phyloP scores from a whole-genome alignment of 106 monocot genomes.

The Posidonia australis region DNA sequence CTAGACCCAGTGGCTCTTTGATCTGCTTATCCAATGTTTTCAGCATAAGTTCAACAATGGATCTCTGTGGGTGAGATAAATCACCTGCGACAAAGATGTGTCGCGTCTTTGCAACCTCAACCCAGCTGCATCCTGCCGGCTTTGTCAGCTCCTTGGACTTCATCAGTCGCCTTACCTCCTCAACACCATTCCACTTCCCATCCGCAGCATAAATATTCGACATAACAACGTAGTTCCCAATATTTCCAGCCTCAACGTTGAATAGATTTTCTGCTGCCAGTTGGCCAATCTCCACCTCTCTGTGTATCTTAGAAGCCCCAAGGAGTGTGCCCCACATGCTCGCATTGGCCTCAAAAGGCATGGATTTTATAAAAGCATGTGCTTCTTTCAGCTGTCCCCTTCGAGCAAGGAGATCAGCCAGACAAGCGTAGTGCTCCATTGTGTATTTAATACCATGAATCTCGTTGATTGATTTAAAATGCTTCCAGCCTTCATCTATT shows the following conservation, averaged over 20 bases:
- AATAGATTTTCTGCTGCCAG: conserved; percentile 42
- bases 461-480: conserved; percentile 33
- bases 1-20: conserved; percentile 18
- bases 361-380: conserved; percentile 30
- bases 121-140: conserved; percentile 76
- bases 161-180: conserved; percentile 43
- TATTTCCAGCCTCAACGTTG: conserved; percentile 29
- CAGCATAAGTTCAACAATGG: conserved; percentile 24
- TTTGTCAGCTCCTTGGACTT: conserved; percentile 44
- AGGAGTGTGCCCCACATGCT: conserved; percentile 51
- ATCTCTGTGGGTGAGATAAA: conserved; percentile 42
- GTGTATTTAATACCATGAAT: conserved; percentile 31
- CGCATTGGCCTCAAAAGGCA: conserved; percentile 44
- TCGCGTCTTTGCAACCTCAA: conserved; percentile 33
- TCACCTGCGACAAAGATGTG: conserved; percentile 66
- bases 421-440: conserved; percentile 61
- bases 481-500: conserved; percentile 37
- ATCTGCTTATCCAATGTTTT: conserved; percentile 31
- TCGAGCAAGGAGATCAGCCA: conserved; percentile 57
- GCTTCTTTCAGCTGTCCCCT: conserved; percentile 48
- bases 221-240: conserved; percentile 66
- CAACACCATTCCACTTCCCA: conserved; percentile 59
- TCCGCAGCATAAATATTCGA: conserved; percentile 71
- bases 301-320: conserved; percentile 42
- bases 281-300: conserved; percentile 40